Evolutionary conservation across 2,329 filamentous ascomycete species (phyloP), one percentile per base, ranked within the genome.

Genomic region (Didymella pomorum): DNA sequence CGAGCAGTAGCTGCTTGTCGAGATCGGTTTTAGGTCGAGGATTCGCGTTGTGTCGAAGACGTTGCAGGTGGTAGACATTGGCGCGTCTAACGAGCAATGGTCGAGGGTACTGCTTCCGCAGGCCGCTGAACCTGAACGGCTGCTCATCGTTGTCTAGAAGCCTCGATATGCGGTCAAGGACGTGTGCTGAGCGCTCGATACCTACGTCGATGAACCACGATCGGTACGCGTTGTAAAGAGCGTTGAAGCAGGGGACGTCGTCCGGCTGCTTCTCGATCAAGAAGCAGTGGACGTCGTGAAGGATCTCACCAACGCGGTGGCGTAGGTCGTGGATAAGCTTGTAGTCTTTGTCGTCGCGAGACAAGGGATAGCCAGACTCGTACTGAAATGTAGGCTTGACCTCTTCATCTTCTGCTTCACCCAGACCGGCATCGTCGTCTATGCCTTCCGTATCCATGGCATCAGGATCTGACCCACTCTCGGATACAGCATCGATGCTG

Each of bases 171-270:
- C 95, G 86, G 74, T 99, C 95, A 10, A 98, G 82, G 2, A 96
- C 91, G 74, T 97, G 95, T 0, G 95, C 94, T 18, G 94, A 97
- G 59, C 94, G 86, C 78, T 99, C 95, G 60, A 97, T 96, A 18
- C 96, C 95, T 39, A 99, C 93, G 71, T 99, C 95, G 1, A 96
- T 93, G 70, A 99, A 98, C 93, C 93, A 99, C 9, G 92, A 95
- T 42, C 92, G 86, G 75, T 97, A 99, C 1, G 94, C 92, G 21
- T 90, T 90, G 77, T 97, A 99, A 2, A 99, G 79, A 0, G 93
- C 88, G 23, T 93, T 97, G 79, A 99, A 99, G 78, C 93, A 97
- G 16, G 91, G 88, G 0, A 99, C 95, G 73, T 99, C 95, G 71
- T 99, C 95, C 74, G 98, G 92, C 73, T 97, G 93, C 60, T 94